Evolutionary conservation across 306 rosid species (phyloP), one percentile per base, ranked within the genome.

Genomic region (Malus sylvestris): DNA sequence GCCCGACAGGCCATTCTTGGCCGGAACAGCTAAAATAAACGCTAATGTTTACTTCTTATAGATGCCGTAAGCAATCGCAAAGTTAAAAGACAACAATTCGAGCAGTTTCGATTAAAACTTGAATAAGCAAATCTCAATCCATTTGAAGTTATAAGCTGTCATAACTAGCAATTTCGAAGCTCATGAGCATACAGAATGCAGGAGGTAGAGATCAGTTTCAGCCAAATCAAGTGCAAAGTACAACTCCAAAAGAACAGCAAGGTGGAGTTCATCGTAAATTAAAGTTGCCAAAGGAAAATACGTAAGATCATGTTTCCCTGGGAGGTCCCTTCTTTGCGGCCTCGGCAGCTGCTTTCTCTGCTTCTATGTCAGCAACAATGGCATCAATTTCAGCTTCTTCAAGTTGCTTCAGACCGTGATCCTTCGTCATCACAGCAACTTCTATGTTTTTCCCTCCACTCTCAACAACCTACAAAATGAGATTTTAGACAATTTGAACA

Each of bases 391-490:
- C 99, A 61, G 96, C 91, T 86, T 95, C 99, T 89, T 95, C 99
- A 49, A 95, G 89, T 79, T 95, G 99, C 61, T 84, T 84, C 69
- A 95, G 81, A 20, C 98, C 98, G 22, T 85, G 82, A 80, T 92
- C 96, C 87, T 75, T 91, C 2, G 97, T 95, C 99, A 95, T 91
- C 73, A 89, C 98, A 64, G 97, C 99, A 75, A 95, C 98, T 86
- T 95, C 99, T 64, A 95, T 91, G 89, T 92, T 95, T 87, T 95
- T 95, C 23, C 99, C 99, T 4, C 99, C 99, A 68, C 99, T 95
- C 89, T 95, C 99, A 18, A 95, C 99, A 83, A 95, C 99, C 98
- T 95, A 83, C 70, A 78, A 68, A 51, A 68, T 52, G 71, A 74
- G 44, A 59, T 40, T 55, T 62, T 44, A 68, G 57, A 32, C 78